phyloP scores from a whole-genome alignment of 1,284 basidiomycete genomes.

The Vanrija humicola region DNA sequence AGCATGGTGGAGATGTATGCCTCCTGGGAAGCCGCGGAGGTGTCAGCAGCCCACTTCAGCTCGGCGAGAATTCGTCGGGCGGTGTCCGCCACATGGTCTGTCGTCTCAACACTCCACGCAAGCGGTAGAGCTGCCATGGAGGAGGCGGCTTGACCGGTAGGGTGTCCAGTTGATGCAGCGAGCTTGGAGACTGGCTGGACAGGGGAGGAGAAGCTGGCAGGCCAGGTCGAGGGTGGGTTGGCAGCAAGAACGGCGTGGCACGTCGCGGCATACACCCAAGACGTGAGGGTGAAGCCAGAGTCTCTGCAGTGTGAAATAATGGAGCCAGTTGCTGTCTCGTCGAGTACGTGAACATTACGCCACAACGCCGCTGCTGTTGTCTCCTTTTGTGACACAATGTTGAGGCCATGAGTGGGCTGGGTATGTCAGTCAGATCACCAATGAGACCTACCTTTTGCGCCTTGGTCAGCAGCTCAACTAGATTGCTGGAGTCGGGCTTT shows the following conservation, averaged over 20 bases:
- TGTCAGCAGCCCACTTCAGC: neutral
- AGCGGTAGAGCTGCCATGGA: neutral
- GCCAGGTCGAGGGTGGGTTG: neutral
- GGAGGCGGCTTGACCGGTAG: neutral
- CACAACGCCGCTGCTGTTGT: no score
- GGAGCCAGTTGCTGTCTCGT: neutral
- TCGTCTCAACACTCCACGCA: neutral
- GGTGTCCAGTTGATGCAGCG: no score
- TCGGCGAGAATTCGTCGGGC: neutral
- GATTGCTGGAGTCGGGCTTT: no score
- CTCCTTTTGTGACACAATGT: no score
- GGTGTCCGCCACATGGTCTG: neutral
- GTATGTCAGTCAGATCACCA: no score
- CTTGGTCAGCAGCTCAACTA: no score
- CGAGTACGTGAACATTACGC: no score
- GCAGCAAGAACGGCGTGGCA: neutral
- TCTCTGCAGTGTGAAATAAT: neutral
- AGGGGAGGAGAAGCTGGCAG: neutral
- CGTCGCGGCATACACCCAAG: neutral
- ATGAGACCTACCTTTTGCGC: no score
- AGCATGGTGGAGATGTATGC: neutral
- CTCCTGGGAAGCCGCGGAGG: neutral
- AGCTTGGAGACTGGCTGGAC: no score
- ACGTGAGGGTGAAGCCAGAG: neutral
- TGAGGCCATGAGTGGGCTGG: no score